Conservation (phyloP, 1,139 yeast genomes). For the Sugiyamaella xylanicola region DNA sequence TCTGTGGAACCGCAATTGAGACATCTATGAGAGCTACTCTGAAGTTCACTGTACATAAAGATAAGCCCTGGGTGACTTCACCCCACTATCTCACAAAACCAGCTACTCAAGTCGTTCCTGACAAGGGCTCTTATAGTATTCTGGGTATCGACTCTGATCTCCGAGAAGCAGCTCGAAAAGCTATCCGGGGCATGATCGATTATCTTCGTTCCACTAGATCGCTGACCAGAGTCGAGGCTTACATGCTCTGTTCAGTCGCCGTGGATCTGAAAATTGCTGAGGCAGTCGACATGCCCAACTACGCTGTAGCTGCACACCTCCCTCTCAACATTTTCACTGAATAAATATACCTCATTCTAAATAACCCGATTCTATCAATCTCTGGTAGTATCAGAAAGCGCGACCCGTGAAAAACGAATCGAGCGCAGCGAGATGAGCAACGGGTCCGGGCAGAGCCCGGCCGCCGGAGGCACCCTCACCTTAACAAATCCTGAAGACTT, state of each 20-base stretch:
- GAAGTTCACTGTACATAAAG: conserved; percentile 23
- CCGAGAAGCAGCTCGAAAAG: conserved; percentile 23
- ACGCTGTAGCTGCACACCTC: conserved; percentile 24
- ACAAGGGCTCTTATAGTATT: conserved; percentile 23
- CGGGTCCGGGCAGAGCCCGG: neutral
- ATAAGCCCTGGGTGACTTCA: conserved; percentile 23
- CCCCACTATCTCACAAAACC: conserved; percentile 21
- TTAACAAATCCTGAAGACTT: too few species aligned
- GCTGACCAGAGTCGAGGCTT: conserved; percentile 23
- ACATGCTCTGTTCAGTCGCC: conserved; percentile 25
- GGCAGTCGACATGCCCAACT: conserved; percentile 26
- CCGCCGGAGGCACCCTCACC: neutral
- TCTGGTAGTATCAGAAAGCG: too few species aligned
- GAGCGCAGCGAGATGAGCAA: neutral
- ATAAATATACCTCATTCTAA: too few species aligned
- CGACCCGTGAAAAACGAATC: too few species aligned
- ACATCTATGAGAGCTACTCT: conserved; percentile 24
- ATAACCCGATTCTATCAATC: too few species aligned
- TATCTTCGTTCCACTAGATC: conserved; percentile 18
- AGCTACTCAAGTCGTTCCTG: neutral
- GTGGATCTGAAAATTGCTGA: conserved; percentile 26
- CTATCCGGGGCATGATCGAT: conserved; percentile 20
- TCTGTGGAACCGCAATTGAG: conserved; percentile 26
- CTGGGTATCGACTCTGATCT: conserved; percentile 25
- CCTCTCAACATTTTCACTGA: conserved; percentile 22